Evolutionary conservation across 2,329 filamentous ascomycete genomes (phyloP).

Genomic region (Botrytis pseudocinerea): DNA sequence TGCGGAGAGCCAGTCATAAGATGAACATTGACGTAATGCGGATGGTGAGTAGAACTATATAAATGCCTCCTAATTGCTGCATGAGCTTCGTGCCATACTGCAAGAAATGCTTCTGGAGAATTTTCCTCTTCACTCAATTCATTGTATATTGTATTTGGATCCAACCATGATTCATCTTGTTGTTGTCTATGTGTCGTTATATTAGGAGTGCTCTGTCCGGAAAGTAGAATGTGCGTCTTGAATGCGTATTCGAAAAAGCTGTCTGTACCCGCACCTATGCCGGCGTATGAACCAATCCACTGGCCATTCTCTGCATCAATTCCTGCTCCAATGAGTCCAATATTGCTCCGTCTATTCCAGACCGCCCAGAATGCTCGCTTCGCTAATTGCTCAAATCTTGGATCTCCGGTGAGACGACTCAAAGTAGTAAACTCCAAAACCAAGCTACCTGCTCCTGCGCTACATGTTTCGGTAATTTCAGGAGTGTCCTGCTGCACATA

Average conservation of each 20-base stretch:
- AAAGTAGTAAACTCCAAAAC: constrained; percentile 91
- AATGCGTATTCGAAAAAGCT: constrained; percentile 98
- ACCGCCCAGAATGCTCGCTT: constrained; percentile 97
- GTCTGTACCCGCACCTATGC: constrained; percentile 94
- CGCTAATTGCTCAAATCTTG: constrained; percentile 82
- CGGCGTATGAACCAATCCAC: constrained; percentile 88
- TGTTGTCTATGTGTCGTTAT: constrained; percentile 38
- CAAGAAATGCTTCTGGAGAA: constrained; percentile 74
- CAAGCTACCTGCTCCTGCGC: constrained; percentile 91
- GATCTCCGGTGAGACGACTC: constrained; percentile 82
- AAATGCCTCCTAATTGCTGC: constrained; percentile 86
- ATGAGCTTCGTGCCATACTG: constrained; percentile 83
- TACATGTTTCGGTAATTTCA: constrained; percentile 95
- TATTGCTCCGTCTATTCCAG: constrained; percentile 83
- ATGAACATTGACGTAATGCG: constrained; percentile 91
- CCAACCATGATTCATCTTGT: constrained; percentile 49
- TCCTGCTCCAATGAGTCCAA: constrained; percentile 85
- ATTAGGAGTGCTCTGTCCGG: constrained; percentile 66
- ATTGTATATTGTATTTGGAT: constrained; percentile 61
- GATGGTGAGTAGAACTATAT: constrained; percentile 82
- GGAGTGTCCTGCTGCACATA: constrained; percentile 36
- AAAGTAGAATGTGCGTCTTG: constrained; percentile 89
- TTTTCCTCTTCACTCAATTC: constrained; percentile 65
- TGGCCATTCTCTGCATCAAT: constrained; percentile 88
- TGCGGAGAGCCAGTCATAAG: constrained; percentile 82